Evolutionary conservation across 495 filamentous ascomycete genomes (phyloP), one percentile per base, ranked within the genome.

Genomic region (Aspergillus taichungensis): DNA sequence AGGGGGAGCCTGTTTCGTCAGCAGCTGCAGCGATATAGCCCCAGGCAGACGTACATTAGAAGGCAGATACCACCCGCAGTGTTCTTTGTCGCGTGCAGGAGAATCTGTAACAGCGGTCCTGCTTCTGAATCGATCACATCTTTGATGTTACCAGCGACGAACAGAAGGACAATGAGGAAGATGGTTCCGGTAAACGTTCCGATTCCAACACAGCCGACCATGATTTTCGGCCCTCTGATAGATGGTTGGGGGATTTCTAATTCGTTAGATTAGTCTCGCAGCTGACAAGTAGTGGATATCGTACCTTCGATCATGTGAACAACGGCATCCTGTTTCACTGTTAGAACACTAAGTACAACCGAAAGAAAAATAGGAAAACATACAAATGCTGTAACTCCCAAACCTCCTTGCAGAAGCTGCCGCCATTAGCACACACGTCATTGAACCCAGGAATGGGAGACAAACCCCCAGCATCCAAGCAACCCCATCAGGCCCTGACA

Each of bases 121-220:
- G 76, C 72, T 1, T 72, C 46, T 0, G 78, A 79, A 3, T 49
- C 59, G 38, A 84, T 80, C 30, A 83, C 77, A 8, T 66, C 56
- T 13, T 78, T 50, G 31, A 79, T 64, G 33, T 74, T 57, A 3
- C 76, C 76, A 0, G 76, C 67, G 3, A 82, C 80, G 40, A 85
- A 81, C 0, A 85, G 68, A 0, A 84, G 63, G 10, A 77, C 72
- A 10, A 77, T 63, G 30, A 86, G 62, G 54, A 87, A 87, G 46
- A 84, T 63, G 31, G 82, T 74, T 7, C 83, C 83, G 0, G 83
- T 84, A 31, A 74, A 64, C 28, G 75, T 73, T 3, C 83, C 83
- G 33, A 86, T 86, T 3, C 67, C 71, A 8, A 87, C 83, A 43
- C 77, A 82, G 13, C 67, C 69, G n/a, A 87, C 66, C 82, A 87